Conservation (phyloP, 139 green algal species). For the Auxenochlorella pyrenoidosa region DNA sequence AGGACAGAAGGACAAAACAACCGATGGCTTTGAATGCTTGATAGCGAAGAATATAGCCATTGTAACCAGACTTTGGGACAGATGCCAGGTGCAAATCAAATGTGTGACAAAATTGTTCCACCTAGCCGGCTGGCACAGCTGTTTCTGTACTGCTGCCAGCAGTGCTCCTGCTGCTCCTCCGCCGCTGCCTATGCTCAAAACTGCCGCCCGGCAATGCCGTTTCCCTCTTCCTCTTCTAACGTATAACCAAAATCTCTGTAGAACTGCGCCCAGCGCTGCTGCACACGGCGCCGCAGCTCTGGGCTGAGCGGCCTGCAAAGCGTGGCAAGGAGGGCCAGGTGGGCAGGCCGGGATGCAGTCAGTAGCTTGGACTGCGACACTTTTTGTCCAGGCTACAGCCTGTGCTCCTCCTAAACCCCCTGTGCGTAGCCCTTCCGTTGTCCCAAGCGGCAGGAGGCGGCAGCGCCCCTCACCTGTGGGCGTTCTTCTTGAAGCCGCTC, state of each 20-base stretch:
- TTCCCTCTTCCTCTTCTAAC: neutral
- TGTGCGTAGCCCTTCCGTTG: too few species aligned
- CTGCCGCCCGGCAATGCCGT: neutral
- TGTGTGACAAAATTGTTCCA: neutral
- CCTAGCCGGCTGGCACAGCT: neutral
- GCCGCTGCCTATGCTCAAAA: neutral
- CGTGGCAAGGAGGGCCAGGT: neutral
- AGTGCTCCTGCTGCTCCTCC: neutral
- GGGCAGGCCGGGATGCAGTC: neutral
- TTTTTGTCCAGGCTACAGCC: too few species aligned
- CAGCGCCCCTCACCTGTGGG: constrained; percentile 34
- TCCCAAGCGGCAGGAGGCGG: neutral
- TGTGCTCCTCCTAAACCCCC: neutral
- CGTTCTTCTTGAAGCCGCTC: constrained; percentile 65
- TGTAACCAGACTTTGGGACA: neutral
- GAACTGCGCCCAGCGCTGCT: constrained; percentile 12
- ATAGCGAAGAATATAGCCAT: neutral
- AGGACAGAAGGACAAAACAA: neutral
- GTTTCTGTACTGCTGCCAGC: neutral
- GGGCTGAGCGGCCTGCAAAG: constrained; percentile 19
- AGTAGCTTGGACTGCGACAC: neutral
- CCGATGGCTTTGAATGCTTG: neutral
- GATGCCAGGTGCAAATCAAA: neutral
- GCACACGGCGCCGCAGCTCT: constrained; percentile 10
- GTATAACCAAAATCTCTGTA: constrained; percentile 12